A percentile compares a stretch with the other conserved stretches of the same genome.
Evolutionary conservation across 805 yeast genomes (phyloP).

Genomic region (Sugiyamaella valdiviana): DNA sequence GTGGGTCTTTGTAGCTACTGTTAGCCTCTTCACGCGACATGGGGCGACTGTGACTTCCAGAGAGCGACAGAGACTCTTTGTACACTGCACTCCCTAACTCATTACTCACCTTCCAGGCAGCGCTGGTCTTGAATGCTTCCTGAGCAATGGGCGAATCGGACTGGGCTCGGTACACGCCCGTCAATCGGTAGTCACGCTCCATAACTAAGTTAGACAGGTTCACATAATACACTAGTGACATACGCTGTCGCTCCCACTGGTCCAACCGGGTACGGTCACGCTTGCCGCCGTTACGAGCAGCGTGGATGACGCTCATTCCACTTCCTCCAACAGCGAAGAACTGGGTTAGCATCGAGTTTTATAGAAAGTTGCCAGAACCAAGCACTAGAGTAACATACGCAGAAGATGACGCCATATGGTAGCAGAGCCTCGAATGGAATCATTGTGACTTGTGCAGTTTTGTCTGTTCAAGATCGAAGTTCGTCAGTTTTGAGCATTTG

Average conservation of each 20-base stretch:
- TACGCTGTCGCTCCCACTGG: slow-evolving; percentile 45
- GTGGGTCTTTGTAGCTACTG: neutral
- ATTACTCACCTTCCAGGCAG: slow-evolving; percentile 35
- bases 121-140: slow-evolving; percentile 68
- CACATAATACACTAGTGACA: slow-evolving; percentile 19
- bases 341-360: too few species aligned
- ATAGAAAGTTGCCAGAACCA: too few species aligned
- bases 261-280: slow-evolving; percentile 50
- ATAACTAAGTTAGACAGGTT: slow-evolving; percentile 35
- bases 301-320: slow-evolving; percentile 39
- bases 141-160: slow-evolving; percentile 62
- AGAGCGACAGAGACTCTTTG: too few species aligned
- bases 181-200: slow-evolving; percentile 69
- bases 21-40: neutral
- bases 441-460: slow-evolving; percentile 10
- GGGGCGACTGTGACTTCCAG: too few species aligned
- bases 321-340: slow-evolving; percentile 51
- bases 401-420: slow-evolving; percentile 54
- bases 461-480: neutral
- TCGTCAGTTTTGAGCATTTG: neutral
- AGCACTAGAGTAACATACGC: slow-evolving; percentile 33
- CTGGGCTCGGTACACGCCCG: slow-evolving; percentile 70
- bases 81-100: neutral
- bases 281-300: slow-evolving; percentile 43
- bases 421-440: slow-evolving; percentile 65